Evolutionary conservation across 2,329 filamentous ascomycete genomes (phyloP), one percentile per base, ranked within the genome.

Genomic region (Endocalyx cinctus): DNA sequence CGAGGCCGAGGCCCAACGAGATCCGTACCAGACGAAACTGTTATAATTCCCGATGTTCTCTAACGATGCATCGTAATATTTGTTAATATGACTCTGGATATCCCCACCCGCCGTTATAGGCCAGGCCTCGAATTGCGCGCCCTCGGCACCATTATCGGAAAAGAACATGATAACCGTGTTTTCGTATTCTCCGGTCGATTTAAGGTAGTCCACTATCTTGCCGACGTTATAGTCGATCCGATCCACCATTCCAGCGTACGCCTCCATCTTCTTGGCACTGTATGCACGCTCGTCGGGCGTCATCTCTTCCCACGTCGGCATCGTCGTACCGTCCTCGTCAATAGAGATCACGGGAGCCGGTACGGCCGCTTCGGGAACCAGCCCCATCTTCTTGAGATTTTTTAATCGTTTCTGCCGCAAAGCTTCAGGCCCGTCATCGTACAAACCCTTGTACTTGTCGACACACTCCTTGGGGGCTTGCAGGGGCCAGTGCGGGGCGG

Each of bases 401-500:
- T 23, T n/a, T 23, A 23, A n/a, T n/a, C 75, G 65, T 37, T 63
- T 60, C 41, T 66, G 45, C 7, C 76, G 62, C 17, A 81, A 62
- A 0, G 60, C 70, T n/a, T 75, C 69, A 0, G 76, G 76, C 0
- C 77, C 77, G 12, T 75, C 72, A 29, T 77, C 70, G 47, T 81
- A 81, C 1, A 71, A 57, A n/a, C 74, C 74, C 17, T 62, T 63
- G 54, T 79, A 80, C 42, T 75, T 71, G 10, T 65, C 58, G 29
- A 71, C 65, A 30, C 67, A 64, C 35, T 74, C 66, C 29, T 55
- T 51, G 1, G 74, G 72, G 0, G 73, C 72, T 45, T 80, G 76
- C 7, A 80, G 54, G 2, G 75, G 76, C 75, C 75, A 80, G 45
- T 80, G 75, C 3, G 75, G 75, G 0, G 75, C 76, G 2, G 72